These are phyloP conservation scores for Phlebiopsis flavidoalba DNA, from an alignment of 768 basidiomycete species.

Conservation along the genomic window DNA sequence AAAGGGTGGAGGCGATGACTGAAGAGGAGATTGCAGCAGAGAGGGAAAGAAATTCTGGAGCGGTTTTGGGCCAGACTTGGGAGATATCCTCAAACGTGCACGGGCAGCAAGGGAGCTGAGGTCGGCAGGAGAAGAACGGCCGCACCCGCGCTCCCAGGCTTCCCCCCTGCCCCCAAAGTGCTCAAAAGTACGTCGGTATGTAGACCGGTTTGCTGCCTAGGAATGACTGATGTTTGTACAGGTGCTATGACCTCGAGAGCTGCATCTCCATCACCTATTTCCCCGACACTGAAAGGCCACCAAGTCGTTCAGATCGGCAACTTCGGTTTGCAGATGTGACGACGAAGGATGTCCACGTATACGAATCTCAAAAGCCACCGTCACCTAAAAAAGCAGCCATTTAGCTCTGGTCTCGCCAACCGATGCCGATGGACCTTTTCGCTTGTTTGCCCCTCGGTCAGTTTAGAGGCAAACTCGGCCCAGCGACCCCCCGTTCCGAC, in stretches of 20 bases:
- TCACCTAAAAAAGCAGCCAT: slow-evolving; percentile 58
- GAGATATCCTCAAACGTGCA: slow-evolving; percentile 54
- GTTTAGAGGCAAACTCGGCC: slow-evolving; percentile 23
- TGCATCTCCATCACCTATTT: slow-evolving; percentile 3
- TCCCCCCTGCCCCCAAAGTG: neutral
- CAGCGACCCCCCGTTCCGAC: too few species aligned
- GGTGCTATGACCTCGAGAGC: slow-evolving; percentile 42
- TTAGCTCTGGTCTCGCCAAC: slow-evolving; percentile 57
- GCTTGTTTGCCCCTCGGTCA: slow-evolving; percentile 36
- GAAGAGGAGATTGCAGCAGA: slow-evolving; percentile 66
- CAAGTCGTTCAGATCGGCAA: slow-evolving; percentile 46
- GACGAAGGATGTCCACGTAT: slow-evolving; percentile 73
- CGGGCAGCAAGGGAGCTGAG: slow-evolving; percentile 37
- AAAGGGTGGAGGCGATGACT: slow-evolving; percentile 60
- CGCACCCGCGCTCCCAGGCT: neutral
- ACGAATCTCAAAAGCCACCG: slow-evolving; percentile 75
- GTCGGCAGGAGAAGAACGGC: slow-evolving; percentile 7
- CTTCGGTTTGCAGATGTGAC: slow-evolving; percentile 75
- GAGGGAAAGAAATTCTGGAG: slow-evolving; percentile 58
- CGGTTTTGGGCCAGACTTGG: slow-evolving; percentile 65
- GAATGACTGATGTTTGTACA: slow-evolving; percentile 18
- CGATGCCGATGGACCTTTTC: slow-evolving; percentile 28
- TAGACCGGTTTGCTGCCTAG: neutral
- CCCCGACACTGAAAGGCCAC: slow-evolving; percentile 46
- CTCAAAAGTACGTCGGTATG: slow-evolving; percentile 11